Conservation (phyloP, 164 flowering plant species). For the Pachysandra terminalis region DNA sequence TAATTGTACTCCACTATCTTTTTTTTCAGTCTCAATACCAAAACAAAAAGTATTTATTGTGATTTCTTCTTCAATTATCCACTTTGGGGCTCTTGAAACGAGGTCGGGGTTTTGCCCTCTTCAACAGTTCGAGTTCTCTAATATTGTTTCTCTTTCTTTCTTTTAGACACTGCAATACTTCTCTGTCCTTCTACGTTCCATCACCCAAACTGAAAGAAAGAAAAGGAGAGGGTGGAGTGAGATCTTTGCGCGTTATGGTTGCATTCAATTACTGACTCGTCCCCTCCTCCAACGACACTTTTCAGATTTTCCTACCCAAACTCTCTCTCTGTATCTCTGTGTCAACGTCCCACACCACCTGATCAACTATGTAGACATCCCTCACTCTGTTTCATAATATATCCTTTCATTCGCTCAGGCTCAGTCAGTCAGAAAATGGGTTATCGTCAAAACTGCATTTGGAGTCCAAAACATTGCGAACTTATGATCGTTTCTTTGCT, state of each 20-base stretch:
- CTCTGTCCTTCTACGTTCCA: constrained; percentile 29
- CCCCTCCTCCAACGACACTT: constrained; percentile 6
- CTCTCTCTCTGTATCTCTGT: neutral
- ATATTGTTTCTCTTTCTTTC: constrained; percentile 16
- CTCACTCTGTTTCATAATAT: neutral
- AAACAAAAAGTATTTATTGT: too few species aligned
- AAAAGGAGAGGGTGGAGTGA: neutral
- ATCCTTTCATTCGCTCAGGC: constrained; percentile 9
- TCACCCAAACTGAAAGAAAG: neutral
- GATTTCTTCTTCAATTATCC: neutral
- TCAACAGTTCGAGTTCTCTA: constrained; percentile 14
- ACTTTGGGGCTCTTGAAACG: constrained; percentile 32
- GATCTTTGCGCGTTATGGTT: constrained; percentile 16
- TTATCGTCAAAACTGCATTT: constrained; percentile 13
- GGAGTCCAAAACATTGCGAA: constrained; percentile 19
- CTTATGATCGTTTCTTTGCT: constrained; percentile 32
- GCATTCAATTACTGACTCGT: constrained; percentile 26
- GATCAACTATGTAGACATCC: too few species aligned
- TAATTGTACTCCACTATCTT: neutral
- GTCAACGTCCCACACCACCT: too few species aligned
- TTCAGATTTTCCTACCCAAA: constrained; percentile 13
- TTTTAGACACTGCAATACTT: constrained; percentile 12
- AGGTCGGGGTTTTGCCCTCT: constrained; percentile 27
- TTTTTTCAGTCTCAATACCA: neutral
- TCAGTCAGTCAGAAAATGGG: constrained; percentile 28